These are phyloP conservation scores for Penicillium sp. DNA, from an alignment of 2,329 filamentous ascomycete genomes.

Conservation along the genomic window DNA sequence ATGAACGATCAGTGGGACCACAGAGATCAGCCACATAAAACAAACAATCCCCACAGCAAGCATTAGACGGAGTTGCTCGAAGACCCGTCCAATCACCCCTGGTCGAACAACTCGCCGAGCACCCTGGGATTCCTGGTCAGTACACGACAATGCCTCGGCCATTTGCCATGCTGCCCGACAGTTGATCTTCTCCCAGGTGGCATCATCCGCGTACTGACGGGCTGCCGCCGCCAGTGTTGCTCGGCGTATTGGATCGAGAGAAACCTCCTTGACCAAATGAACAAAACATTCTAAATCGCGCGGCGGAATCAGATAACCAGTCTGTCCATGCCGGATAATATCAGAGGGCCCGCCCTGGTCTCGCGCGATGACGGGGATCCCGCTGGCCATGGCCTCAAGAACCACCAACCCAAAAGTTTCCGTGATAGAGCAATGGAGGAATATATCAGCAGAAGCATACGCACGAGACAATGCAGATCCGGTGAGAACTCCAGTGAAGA, in stretches of 20 bases:
- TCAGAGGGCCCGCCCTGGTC: constrained; percentile 70
- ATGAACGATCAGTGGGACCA: constrained; percentile 39
- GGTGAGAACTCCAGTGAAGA: constrained; percentile 66
- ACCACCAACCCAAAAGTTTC: constrained; percentile 72
- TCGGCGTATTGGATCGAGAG: constrained; percentile 48
- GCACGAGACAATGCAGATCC: constrained; percentile 63
- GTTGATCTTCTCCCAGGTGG: constrained; percentile 71
- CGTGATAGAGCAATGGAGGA: constrained; percentile 69
- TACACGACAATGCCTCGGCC: constrained; percentile 45
- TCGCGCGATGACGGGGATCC: constrained; percentile 66
- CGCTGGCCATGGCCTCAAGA: constrained; percentile 69
- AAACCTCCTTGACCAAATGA: constrained; percentile 52
- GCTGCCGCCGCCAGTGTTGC: constrained; percentile 50
- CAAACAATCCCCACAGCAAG: constrained; percentile 36
- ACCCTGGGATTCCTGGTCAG: constrained; percentile 19
- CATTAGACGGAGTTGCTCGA: constrained; percentile 31
- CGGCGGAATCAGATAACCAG: constrained; percentile 62
- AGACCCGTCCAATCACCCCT: constrained; percentile 9
- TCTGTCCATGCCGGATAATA: constrained; percentile 60
- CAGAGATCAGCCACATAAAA: constrained; percentile 40
- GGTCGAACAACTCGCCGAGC: constrained; percentile 15
- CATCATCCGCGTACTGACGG: constrained; percentile 59
- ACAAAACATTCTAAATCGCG: constrained; percentile 62
- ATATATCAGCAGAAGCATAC: constrained; percentile 68
- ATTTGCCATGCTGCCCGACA: constrained; percentile 67